Conservation (phyloP, 768 basidiomycete species). For the Tricholoma terreum region DNA sequence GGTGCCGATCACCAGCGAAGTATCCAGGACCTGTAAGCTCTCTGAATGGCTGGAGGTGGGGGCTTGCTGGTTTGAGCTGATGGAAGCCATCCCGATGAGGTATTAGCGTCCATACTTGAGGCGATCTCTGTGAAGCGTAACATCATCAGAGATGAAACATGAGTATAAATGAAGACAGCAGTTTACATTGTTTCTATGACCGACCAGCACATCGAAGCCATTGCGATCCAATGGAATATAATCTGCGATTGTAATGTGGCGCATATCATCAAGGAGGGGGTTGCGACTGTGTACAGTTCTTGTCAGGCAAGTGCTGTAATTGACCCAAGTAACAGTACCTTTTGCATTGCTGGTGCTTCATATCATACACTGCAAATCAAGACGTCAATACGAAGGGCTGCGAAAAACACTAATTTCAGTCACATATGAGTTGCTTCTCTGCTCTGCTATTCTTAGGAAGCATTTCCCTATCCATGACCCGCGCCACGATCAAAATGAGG, state of each 20-base stretch:
- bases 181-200: background rate
- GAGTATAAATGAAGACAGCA: background rate
- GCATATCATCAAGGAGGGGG: slow-evolving; percentile 2
- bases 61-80: background rate
- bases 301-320: background rate
- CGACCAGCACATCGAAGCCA: slow-evolving; percentile 1
- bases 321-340: background rate
- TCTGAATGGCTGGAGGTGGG: background rate
- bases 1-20: slow-evolving; percentile 1
- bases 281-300: background rate
- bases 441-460: slow-evolving; percentile 1
- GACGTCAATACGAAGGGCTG: background rate
- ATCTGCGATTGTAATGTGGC: background rate
- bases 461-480: background rate
- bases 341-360: background rate
- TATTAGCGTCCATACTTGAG: slow-evolving; percentile 1
- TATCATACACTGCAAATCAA: background rate
- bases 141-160: background rate
- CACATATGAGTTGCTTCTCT: slow-evolving; percentile 6
- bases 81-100: background rate
- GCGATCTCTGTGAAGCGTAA: background rate
- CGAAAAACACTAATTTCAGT: background rate
- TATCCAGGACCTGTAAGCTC: background rate
- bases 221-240: background rate
- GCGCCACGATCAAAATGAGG: background rate